Evolutionary conservation across 371 early-diverging fungal genomes (phyloP).

Genomic region (Actinomortierella wolfii): DNA sequence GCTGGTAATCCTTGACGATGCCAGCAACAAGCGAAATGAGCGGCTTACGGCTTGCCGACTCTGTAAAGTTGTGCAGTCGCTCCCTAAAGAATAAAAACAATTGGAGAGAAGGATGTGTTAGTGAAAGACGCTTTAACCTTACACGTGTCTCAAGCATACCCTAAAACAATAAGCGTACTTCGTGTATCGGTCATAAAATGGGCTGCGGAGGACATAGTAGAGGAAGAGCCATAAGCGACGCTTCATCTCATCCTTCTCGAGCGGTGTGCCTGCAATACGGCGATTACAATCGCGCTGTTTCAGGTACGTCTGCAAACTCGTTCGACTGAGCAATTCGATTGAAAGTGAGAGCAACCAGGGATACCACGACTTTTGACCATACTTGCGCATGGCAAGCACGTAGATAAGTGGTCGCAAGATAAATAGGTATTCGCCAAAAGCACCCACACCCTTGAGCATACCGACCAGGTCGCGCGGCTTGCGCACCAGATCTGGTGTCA

Average conservation of each 20-base stretch:
- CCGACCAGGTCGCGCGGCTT: slow-evolving; percentile 75
- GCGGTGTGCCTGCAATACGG: slow-evolving; percentile 46
- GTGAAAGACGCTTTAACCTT: too few species aligned
- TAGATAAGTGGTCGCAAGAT: slow-evolving; percentile 87
- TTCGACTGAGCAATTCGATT: slow-evolving; percentile 68
- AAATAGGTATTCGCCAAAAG: slow-evolving; percentile 78
- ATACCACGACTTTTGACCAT: slow-evolving; percentile 78
- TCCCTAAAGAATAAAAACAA: slow-evolving; percentile 39
- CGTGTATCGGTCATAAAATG: slow-evolving; percentile 82
- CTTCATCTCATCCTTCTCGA: slow-evolving; percentile 82
- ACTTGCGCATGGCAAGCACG: slow-evolving; percentile 76
- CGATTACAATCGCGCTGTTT: not conserved
- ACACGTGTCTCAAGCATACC: too few species aligned
- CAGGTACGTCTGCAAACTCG: slow-evolving; percentile 42
- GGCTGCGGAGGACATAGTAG: slow-evolving; percentile 85
- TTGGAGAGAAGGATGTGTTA: slow-evolving; percentile 49
- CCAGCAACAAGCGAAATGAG: slow-evolving; percentile 61
- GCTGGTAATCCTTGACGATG: slow-evolving; percentile 86
- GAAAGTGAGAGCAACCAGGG: slow-evolving; percentile 86
- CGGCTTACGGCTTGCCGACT: slow-evolving; percentile 61
- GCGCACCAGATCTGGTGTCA: slow-evolving; percentile 63
- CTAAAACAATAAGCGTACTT: too few species aligned
- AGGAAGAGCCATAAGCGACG: slow-evolving; percentile 72
- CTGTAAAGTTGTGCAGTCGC: slow-evolving; percentile 55
- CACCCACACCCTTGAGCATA: slow-evolving; percentile 57